phyloP scores from a whole-genome alignment of 2,329 filamentous ascomycete genomes.

The Elsinoe batatas region DNA sequence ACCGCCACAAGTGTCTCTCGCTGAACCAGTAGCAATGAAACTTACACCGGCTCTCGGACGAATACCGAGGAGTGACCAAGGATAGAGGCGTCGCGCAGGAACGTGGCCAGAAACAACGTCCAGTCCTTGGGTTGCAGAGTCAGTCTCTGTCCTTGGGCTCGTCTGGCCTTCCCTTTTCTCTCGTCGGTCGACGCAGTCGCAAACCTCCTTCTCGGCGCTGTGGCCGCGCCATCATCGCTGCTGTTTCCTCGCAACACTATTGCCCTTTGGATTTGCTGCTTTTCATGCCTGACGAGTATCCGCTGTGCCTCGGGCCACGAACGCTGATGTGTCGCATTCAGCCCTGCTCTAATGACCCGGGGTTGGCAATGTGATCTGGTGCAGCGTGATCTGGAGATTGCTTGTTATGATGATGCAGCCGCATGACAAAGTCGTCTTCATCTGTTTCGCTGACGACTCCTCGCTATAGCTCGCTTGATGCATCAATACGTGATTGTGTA shows the following conservation, averaged over 20 bases:
- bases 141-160: too few relatives aligned
- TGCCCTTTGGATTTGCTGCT: neutral
- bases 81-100: neutral
- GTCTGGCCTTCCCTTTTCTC: too few relatives aligned
- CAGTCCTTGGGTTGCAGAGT: too few relatives aligned
- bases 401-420: neutral
- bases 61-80: neutral
- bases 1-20: neutral
- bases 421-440: neutral
- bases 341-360: slow-evolving; percentile 1
- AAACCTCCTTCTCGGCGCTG: slow-evolving; percentile 4
- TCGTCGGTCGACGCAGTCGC: neutral
- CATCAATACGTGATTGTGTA: neutral
- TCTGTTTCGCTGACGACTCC: neutral
- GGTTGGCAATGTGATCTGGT: neutral
- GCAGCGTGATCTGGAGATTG: neutral
- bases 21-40: neutral
- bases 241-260: neutral
- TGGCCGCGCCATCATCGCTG: neutral
- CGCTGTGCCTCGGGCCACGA: neutral
- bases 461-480: neutral
- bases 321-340: neutral
- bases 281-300: neutral
- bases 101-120: neutral
- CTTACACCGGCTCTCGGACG: neutral